phyloP scores from a whole-genome alignment of 768 basidiomycete genomes.

The Nidula microcarpa region DNA sequence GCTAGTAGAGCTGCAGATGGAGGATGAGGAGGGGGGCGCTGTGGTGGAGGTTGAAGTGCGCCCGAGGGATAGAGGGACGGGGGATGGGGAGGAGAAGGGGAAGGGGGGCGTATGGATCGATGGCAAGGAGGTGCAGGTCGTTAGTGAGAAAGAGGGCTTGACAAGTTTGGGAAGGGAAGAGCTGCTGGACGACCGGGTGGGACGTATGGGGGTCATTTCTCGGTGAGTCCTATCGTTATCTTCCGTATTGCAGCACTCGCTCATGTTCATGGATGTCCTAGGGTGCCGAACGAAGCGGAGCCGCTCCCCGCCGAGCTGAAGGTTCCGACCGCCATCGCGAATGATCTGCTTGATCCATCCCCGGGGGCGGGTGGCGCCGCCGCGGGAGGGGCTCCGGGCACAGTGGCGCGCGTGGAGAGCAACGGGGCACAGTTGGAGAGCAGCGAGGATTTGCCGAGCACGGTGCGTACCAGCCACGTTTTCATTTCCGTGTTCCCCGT shows the following conservation, averaged over 20 bases:
- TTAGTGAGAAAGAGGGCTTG: conserved; percentile 75
- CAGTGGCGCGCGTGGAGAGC: too few relatives aligned
- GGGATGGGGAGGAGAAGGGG: conserved; percentile 16
- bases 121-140: conserved; percentile 52
- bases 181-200: conserved; percentile 66
- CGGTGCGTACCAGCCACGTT: too few relatives aligned
- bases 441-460: too few relatives aligned
- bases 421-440: too few relatives aligned
- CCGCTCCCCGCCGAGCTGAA: conserved; percentile 58
- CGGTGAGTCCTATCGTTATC: conserved; percentile 40
- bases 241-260: not conserved
- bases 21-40: conserved; percentile 25
- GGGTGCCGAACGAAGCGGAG: conserved; percentile 54
- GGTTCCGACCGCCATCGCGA: conserved; percentile 57
- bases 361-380: not conserved
- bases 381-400: too few relatives aligned
- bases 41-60: conserved; percentile 55
- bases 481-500: too few relatives aligned
- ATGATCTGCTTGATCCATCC: conserved; percentile 49
- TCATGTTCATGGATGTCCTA: conserved; percentile 16
- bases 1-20: conserved; percentile 49
- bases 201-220: conserved; percentile 63
- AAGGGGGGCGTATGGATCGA: conserved; percentile 35
- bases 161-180: conserved; percentile 72
- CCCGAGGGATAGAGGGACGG: conserved; percentile 26